phyloP scores from a whole-genome alignment of 2,329 filamentous ascomycete genomes.

The Sclerotinia glacialis region DNA sequence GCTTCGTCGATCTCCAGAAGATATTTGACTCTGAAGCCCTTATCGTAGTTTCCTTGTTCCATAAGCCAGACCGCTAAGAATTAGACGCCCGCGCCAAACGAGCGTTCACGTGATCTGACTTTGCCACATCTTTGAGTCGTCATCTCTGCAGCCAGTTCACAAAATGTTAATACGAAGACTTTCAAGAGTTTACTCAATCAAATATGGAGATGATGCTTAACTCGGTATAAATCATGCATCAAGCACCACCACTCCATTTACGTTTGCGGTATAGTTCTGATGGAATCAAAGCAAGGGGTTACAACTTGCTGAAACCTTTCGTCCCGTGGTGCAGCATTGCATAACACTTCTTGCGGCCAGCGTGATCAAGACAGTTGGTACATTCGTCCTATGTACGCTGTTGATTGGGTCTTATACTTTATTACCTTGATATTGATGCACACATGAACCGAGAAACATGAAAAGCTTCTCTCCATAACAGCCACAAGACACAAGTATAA shows the following conservation, averaged over 20 bases:
- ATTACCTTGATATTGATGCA: too few relatives aligned
- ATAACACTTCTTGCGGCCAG: too few relatives aligned
- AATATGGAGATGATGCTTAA: neutral
- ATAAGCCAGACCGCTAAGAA: constrained; percentile 8
- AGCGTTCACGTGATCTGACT: neutral
- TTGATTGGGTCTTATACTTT: too few relatives aligned
- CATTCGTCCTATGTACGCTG: too few relatives aligned
- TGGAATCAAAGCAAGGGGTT: neutral
- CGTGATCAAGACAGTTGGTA: too few relatives aligned
- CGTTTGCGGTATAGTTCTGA: neutral
- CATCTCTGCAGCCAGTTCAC: too few relatives aligned
- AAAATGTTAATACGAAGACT: too few relatives aligned
- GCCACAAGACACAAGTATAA: neutral
- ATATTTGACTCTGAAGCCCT: constrained; percentile 15
- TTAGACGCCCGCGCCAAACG: neutral
- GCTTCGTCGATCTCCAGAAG: constrained; percentile 1
- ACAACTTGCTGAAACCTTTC: too few relatives aligned
- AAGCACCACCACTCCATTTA: neutral
- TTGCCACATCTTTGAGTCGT: neutral
- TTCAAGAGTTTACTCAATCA: too few relatives aligned
- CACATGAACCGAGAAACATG: too few relatives aligned
- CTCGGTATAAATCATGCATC: neutral
- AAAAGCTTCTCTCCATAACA: too few relatives aligned
- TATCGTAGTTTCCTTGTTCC: constrained; percentile 22
- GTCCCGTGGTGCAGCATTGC: too few relatives aligned